These are phyloP conservation scores for Suhomyces yuchorum DNA, from an alignment of 1,139 yeast genomes.

Conservation along the genomic window DNA sequence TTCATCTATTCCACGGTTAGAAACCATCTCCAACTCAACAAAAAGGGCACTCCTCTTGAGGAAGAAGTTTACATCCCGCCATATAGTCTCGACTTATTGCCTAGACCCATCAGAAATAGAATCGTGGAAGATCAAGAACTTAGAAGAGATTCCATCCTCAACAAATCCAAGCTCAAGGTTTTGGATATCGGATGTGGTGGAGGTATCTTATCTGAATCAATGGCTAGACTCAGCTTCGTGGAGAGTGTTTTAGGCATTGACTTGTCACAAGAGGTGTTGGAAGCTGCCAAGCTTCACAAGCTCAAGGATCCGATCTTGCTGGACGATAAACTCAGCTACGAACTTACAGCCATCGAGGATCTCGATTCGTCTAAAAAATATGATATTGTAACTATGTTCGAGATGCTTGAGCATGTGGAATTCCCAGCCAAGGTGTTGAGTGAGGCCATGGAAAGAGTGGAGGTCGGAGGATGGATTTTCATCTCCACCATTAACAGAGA, in stretches of 20 bases:
- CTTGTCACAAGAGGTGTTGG: constrained; percentile 76
- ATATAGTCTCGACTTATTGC: constrained; percentile 66
- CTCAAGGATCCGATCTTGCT: constrained; percentile 57
- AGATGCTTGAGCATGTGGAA: constrained; percentile 91
- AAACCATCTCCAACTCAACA: constrained; percentile 47
- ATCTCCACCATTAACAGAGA: constrained; percentile 92
- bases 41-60: constrained; percentile 35
- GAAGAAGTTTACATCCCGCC: constrained; percentile 76
- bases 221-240: constrained; percentile 74
- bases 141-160: constrained; percentile 44
- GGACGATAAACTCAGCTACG: constrained; percentile 55
- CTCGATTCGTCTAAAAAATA: constrained; percentile 48
- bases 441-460: constrained; percentile 66
- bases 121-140: constrained; percentile 52
- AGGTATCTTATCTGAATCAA: constrained; percentile 83
- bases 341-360: constrained; percentile 62
- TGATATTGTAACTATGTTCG: constrained; percentile 89
- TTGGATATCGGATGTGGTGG: constrained; percentile 98
- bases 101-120: constrained; percentile 49
- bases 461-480: constrained; percentile 83
- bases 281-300: constrained; percentile 75
- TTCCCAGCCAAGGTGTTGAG: constrained; percentile 73
- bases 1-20: constrained; percentile 68
- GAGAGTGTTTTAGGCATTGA: constrained; percentile 77
- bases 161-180: constrained; percentile 45